phyloP scores from a whole-genome alignment of 2,329 filamentous ascomycete genomes.

The Exophiala sp. region DNA sequence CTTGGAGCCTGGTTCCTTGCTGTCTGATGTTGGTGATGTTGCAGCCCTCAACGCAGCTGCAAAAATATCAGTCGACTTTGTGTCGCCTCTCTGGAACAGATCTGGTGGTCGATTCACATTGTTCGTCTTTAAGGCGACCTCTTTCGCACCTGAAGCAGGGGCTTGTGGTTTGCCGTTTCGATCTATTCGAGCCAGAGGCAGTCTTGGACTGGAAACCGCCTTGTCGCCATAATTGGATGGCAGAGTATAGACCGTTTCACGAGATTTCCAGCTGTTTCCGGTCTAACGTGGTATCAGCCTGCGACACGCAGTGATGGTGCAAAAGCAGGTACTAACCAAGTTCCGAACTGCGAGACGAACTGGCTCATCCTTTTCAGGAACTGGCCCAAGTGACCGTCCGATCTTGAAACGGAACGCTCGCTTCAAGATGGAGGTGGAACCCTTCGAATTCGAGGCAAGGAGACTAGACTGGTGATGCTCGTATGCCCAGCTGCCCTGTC shows the following conservation, averaged over 20 bases:
- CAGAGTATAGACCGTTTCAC: neutral
- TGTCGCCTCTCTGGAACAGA: too few relatives aligned
- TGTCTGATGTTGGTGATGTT: too few relatives aligned
- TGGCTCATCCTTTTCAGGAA: neutral
- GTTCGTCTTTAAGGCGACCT: too few relatives aligned
- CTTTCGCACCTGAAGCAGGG: neutral
- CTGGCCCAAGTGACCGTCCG: neutral
- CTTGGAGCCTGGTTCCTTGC: too few relatives aligned
- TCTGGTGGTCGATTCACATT: too few relatives aligned
- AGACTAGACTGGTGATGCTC: neutral
- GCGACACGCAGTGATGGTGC: neutral
- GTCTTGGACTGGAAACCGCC: neutral
- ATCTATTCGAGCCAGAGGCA: neutral
- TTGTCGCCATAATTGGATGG: neutral
- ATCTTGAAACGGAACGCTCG: neutral
- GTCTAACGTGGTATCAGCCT: neutral
- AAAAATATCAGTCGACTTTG: too few relatives aligned
- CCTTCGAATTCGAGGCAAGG: neutral
- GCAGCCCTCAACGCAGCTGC: too few relatives aligned
- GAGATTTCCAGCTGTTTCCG: neutral
- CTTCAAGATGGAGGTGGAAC: neutral
- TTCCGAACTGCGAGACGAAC: neutral
- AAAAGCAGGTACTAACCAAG: neutral
- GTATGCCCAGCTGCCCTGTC: neutral
- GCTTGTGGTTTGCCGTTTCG: neutral